A percentile compares a stretch with the other conserved stretches of the same genome.
These are phyloP conservation scores for Suhomyces bolitotheri DNA, from an alignment of 1,139 yeast species.

Conservation along the genomic window DNA sequence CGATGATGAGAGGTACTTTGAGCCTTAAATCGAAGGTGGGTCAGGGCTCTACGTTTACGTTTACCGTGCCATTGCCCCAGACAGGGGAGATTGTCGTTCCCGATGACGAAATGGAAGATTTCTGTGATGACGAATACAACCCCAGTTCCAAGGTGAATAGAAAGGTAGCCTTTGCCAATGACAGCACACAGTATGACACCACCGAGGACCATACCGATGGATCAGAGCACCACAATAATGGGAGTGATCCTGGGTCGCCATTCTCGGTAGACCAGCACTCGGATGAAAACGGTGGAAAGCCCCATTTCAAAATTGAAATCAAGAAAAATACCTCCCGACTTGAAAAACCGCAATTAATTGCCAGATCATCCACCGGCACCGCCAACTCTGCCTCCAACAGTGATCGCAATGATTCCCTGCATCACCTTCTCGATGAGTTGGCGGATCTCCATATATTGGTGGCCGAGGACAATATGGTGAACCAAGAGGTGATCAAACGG, in stretches of 20 bases:
- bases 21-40: conserved; percentile 68
- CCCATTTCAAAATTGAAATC: conserved; percentile 13
- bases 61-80: conserved; percentile 76
- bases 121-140: conserved; percentile 48
- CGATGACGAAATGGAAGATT: conserved; percentile 38
- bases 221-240: background rate
- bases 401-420: conserved; percentile 21
- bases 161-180: conserved; percentile 35
- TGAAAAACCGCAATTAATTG: conserved; percentile 49
- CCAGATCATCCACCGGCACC: conserved; percentile 58
- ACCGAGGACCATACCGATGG: conserved; percentile 1
- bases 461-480: conserved; percentile 93
- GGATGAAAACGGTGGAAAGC: conserved; percentile 4
- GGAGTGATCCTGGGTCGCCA: background rate
- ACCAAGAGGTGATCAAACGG: conserved; percentile 85
- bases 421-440: conserved; percentile 31
- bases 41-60: conserved; percentile 76
- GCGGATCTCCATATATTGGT: conserved; percentile 61
- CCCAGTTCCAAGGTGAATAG: conserved; percentile 38
- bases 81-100: conserved; percentile 57
- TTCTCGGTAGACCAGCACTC: background rate
- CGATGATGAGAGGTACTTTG: conserved; percentile 85
- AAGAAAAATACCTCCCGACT: conserved; percentile 17
- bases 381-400: conserved; percentile 41
- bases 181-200: conserved; percentile 2